Percentiles rank a stretch among this genome's conserved stretches.
Evolutionary conservation across 352 stramenopile species (phyloP).

Genomic region (Elongisporangium anandrum): DNA sequence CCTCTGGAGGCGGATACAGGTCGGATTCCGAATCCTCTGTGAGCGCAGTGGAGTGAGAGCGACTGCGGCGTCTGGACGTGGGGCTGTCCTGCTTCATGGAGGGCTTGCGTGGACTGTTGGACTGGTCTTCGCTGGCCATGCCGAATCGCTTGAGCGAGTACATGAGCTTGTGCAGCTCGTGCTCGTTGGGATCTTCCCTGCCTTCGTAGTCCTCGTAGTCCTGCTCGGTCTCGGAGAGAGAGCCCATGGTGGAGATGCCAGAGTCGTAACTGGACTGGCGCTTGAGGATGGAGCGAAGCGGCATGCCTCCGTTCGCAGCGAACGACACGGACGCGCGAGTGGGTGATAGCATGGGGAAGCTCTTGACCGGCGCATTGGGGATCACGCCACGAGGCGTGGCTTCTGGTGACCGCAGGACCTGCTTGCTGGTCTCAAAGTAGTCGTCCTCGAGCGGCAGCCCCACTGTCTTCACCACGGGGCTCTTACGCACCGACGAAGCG

Average conservation of each 20-base stretch:
- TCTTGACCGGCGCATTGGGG: neutral
- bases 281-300: slow-evolving; percentile 40
- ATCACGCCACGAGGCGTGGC: slow-evolving; percentile 1
- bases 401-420: neutral
- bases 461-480: neutral
- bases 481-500: no score
- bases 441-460: slow-evolving; percentile 43
- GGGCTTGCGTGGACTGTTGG: neutral
- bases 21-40: no score
- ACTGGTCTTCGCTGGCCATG: slow-evolving; percentile 15
- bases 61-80: slow-evolving; percentile 1
- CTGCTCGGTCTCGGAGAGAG: slow-evolving; percentile 17
- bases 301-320: slow-evolving; percentile 1
- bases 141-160: slow-evolving; percentile 57
- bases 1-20: neutral
- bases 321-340: slow-evolving; percentile 31
- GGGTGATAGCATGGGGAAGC: neutral
- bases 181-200: slow-evolving; percentile 4
- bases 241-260: slow-evolving; percentile 28
- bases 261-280: slow-evolving; percentile 40
- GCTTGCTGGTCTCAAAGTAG: no score
- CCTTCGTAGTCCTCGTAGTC: slow-evolving; percentile 8
- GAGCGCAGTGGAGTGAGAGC: no score
- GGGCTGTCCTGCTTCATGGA: slow-evolving; percentile 8
- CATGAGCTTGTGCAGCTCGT: slow-evolving; percentile 59